Conservation (phyloP, 495 filamentous ascomycete genomes). For the Choiromyces venosus region DNA sequence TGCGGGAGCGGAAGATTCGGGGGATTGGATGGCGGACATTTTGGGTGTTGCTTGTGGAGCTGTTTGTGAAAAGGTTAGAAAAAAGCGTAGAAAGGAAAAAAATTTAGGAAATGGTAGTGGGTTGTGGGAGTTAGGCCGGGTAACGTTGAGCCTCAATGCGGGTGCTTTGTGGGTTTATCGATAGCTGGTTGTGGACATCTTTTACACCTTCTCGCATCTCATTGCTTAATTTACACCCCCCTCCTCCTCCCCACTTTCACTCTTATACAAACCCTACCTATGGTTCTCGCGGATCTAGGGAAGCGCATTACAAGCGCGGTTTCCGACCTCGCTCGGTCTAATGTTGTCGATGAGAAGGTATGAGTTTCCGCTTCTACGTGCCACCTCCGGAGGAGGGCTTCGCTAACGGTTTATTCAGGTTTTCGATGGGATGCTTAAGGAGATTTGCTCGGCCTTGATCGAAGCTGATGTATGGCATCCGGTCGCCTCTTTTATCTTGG, state of each 20-base stretch:
- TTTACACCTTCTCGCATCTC: slow-evolving; percentile 8
- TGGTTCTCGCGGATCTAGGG: slow-evolving; percentile 98
- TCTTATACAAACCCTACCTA: slow-evolving; percentile 42
- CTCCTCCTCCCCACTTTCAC: slow-evolving; percentile 28
- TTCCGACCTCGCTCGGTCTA: slow-evolving; percentile 83
- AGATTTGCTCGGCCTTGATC: slow-evolving; percentile 87
- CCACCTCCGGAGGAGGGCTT: slow-evolving; percentile 12
- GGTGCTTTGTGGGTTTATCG: slow-evolving; percentile 15
- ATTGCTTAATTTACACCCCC: slow-evolving; percentile 17
- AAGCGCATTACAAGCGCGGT: slow-evolving; percentile 97
- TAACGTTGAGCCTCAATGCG: slow-evolving; percentile 22
- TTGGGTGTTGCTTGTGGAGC: slow-evolving; percentile 3
- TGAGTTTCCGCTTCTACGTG: slow-evolving; percentile 20
- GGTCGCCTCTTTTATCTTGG: not conserved
- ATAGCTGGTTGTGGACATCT: slow-evolving; percentile 23
- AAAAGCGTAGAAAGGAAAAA: slow-evolving; percentile 6
- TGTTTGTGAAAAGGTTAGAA: slow-evolving; percentile 5
- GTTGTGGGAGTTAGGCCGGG: slow-evolving; percentile 9
- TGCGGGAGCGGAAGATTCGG: slow-evolving; percentile 15
- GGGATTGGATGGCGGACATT: slow-evolving; percentile 21
- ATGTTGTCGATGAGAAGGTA: slow-evolving; percentile 94
- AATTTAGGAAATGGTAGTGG: not conserved
- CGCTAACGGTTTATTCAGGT: slow-evolving; percentile 53
- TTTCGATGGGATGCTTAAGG: slow-evolving; percentile 96
- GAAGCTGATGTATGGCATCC: slow-evolving; percentile 64